A percentile compares a stretch with the other conserved stretches of the same genome.
phyloP scores from a whole-genome alignment of 331 rosid species.

The Erythrophleum ivorense region DNA sequence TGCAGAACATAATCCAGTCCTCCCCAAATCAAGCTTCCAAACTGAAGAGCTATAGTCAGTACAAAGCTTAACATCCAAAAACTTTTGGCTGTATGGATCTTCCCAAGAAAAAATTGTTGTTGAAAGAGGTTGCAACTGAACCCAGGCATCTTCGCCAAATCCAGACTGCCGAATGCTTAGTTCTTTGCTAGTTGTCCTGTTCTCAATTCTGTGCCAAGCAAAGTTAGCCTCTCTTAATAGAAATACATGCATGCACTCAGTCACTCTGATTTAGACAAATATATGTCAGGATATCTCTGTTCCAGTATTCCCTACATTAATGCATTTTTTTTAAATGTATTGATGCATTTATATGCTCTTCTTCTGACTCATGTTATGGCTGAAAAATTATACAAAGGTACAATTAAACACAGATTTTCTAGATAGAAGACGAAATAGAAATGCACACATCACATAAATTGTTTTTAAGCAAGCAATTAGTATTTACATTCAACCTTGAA shows the following conservation, averaged over 20 bases:
- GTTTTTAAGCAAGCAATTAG: not conserved
- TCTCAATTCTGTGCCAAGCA: conserved; percentile 73
- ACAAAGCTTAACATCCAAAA: conserved; percentile 69
- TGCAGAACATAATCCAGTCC: conserved; percentile 48
- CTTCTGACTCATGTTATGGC: not conserved
- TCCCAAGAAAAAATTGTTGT: conserved; percentile 88
- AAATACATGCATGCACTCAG: conserved; percentile 32
- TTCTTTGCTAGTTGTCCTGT: conserved; percentile 61
- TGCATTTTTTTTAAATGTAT: not conserved
- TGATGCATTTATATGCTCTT: conserved; percentile 17
- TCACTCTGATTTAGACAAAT: conserved; percentile 21
- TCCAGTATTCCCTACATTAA: not conserved
- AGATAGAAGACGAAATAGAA: not conserved
- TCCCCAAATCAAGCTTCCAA: conserved; percentile 83
- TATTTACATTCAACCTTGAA: conserved; percentile 4
- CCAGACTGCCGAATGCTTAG: conserved; percentile 84
- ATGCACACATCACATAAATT: not conserved
- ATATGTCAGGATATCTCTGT: conserved; percentile 16
- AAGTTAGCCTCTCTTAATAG: conserved; percentile 36
- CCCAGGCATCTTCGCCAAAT: conserved; percentile 89
- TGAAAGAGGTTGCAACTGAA: conserved; percentile 73
- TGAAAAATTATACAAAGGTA: not conserved
- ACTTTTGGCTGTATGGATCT: conserved; percentile 78
- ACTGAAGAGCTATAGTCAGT: conserved; percentile 41
- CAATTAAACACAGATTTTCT: not conserved